phyloP scores from a whole-genome alignment of 768 basidiomycete species.

The Kwoniella dejecticola region DNA sequence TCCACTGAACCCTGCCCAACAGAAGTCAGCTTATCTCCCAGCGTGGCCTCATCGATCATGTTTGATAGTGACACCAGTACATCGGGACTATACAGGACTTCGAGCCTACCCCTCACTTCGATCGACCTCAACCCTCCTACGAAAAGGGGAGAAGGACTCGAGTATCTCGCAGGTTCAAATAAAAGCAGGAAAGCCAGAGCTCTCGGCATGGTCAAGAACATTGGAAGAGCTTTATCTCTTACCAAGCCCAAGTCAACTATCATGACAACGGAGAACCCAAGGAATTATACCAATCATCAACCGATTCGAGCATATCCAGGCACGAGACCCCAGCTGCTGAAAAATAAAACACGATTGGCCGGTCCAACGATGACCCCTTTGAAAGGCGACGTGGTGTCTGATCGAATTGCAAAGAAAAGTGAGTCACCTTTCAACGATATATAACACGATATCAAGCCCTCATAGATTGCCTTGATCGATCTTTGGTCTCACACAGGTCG shows the following conservation, averaged over 20 bases:
- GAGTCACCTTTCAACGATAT: no score
- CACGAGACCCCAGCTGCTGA: background rate
- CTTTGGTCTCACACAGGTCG: no score
- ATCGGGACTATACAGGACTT: no score
- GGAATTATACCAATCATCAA: no score
- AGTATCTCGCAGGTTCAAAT: background rate
- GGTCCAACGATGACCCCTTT: constrained; percentile 3
- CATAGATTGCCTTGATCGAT: no score
- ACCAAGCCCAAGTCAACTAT: background rate
- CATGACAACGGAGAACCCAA: no score
- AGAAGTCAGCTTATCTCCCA: no score
- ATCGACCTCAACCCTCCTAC: background rate
- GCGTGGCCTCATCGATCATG: background rate
- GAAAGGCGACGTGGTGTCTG: background rate
- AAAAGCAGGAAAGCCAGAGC: background rate
- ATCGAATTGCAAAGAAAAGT: background rate
- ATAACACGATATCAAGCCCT: no score
- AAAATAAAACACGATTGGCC: background rate
- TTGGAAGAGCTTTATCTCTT: constrained; percentile 4
- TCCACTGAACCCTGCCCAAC: no score
- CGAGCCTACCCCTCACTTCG: background rate
- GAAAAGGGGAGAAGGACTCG: background rate
- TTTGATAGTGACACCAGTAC: no score
- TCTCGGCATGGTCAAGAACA: background rate
- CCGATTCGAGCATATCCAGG: background rate